Evolutionary conservation across 2,329 filamentous ascomycete genomes (phyloP).

Genomic region (Phialemonium atrogriseum): DNA sequence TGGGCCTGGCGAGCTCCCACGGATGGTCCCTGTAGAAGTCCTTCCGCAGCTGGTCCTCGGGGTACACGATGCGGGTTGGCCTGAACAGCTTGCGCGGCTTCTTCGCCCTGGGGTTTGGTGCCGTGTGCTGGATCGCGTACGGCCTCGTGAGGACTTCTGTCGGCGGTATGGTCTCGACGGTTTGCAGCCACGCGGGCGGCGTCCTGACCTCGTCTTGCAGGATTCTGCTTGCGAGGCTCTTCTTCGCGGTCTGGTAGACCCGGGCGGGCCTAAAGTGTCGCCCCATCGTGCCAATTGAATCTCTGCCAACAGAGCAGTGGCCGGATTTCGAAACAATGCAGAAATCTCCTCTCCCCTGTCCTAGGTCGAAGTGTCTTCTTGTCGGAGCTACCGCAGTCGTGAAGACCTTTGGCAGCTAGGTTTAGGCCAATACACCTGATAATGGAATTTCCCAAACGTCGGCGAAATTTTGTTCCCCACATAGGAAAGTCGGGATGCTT

Average conservation of each 20-base stretch:
- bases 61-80: conserved; percentile 68
- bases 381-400: no score
- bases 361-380: no score
- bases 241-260: conserved; percentile 34
- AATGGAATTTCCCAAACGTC: conserved; percentile 3
- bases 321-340: no score
- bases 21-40: conserved; percentile 92
- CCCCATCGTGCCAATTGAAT: no score
- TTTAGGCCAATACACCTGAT: no score
- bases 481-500: no score
- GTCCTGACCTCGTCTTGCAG: conserved; percentile 13
- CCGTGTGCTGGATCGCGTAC: conserved; percentile 37
- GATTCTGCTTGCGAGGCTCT: conserved; percentile 15
- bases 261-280: conserved; percentile 26
- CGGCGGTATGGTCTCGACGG: conserved; percentile 46
- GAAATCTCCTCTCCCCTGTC: no score
- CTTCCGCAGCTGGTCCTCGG: conserved; percentile 72
- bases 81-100: conserved; percentile 72
- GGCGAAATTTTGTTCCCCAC: conserved; percentile 11
- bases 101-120: conserved; percentile 35
- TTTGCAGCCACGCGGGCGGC: conserved; percentile 40
- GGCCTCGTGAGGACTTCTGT: conserved; percentile 49
- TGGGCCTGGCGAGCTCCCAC: conserved; percentile 89
- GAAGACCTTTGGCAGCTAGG: no score
- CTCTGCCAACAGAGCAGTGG: no score